These are phyloP conservation scores for Ceratocystiopsis minuta DNA, from an alignment of 2,329 filamentous ascomycete species.

Conservation along the genomic window DNA sequence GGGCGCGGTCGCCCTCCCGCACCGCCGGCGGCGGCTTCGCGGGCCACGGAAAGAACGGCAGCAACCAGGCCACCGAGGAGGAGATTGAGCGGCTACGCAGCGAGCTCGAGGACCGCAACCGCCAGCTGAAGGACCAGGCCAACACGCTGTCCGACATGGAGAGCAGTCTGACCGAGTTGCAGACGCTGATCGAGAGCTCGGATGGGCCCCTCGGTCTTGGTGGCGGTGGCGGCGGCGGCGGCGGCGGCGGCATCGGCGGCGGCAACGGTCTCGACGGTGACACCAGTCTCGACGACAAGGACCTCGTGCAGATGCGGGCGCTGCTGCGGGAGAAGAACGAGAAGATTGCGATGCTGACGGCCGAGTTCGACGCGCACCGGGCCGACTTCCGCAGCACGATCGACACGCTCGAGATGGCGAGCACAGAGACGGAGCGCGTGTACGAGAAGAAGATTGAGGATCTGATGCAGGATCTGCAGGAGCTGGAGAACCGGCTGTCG, in stretches of 20 bases:
- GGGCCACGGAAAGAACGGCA: slow-evolving; percentile 4
- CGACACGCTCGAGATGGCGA: slow-evolving; percentile 88
- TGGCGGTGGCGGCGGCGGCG: slow-evolving; percentile 9
- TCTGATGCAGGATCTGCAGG: slow-evolving; percentile 64
- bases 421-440: slow-evolving; percentile 84
- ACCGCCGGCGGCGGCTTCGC: slow-evolving; percentile 13
- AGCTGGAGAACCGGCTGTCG: slow-evolving; percentile 63
- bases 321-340: slow-evolving; percentile 89
- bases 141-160: slow-evolving; percentile 79
- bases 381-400: slow-evolving; percentile 95
- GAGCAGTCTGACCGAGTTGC: slow-evolving; percentile 61
- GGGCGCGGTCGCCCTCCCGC: slow-evolving; percentile 27
- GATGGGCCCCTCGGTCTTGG: slow-evolving; percentile 18
- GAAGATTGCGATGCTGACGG: slow-evolving; percentile 79
- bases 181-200: slow-evolving; percentile 45
- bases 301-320: slow-evolving; percentile 49
- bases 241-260: slow-evolving; percentile 15
- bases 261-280: slow-evolving; percentile 10
- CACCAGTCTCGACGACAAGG: slow-evolving; percentile 36
- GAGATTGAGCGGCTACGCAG: slow-evolving; percentile 56
- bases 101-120: slow-evolving; percentile 69
- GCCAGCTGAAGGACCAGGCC: slow-evolving; percentile 76
- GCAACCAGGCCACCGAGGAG: slow-evolving; percentile 28
- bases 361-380: slow-evolving; percentile 85
- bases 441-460: slow-evolving; percentile 89